A percentile compares a stretch with the other conserved stretches of the same genome.
phyloP scores from a whole-genome alignment of 306 rosid genomes.

The Fagus sylvatica region DNA sequence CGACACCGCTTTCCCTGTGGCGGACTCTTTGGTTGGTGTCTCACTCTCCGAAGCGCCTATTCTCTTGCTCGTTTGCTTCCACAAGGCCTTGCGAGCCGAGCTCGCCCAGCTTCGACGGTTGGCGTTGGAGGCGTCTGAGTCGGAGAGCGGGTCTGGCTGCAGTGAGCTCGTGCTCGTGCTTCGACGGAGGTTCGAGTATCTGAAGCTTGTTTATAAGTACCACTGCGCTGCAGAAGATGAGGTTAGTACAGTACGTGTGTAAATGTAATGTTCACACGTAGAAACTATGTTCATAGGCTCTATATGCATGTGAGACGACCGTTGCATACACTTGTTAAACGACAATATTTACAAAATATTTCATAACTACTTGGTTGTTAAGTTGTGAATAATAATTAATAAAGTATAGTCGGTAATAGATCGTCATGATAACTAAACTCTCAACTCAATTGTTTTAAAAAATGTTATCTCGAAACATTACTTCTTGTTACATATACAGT shows the following conservation, averaged over 20 bases:
- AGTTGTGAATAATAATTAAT: no score
- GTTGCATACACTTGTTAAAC: no score
- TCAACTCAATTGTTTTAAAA: no score
- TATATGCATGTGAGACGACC: no score
- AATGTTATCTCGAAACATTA: no score
- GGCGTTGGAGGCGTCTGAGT: slow-evolving; percentile 39
- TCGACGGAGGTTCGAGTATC: slow-evolving; percentile 61
- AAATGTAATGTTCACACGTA: no score
- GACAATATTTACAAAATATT: no score
- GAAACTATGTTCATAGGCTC: no score
- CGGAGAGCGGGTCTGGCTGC: slow-evolving; percentile 28
- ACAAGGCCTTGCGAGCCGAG: slow-evolving; percentile 70
- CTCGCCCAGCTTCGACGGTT: slow-evolving; percentile 47
- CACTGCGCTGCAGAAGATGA: slow-evolving; percentile 86
- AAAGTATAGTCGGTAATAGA: no score
- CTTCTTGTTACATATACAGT: no score
- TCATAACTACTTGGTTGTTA: no score
- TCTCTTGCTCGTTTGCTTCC: slow-evolving; percentile 68
- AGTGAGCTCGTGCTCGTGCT: slow-evolving; percentile 42
- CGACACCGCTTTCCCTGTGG: slow-evolving; percentile 15
- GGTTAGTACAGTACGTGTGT: slow-evolving; percentile 31
- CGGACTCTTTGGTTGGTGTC: slow-evolving; percentile 24
- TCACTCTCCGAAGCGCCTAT: slow-evolving; percentile 55
- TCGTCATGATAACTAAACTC: no score
- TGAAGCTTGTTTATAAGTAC: slow-evolving; percentile 60